Evolutionary conservation across 345 rosid genomes (phyloP), one percentile per base, ranked within the genome.

Genomic region (Eucalyptus camaldulensis): DNA sequence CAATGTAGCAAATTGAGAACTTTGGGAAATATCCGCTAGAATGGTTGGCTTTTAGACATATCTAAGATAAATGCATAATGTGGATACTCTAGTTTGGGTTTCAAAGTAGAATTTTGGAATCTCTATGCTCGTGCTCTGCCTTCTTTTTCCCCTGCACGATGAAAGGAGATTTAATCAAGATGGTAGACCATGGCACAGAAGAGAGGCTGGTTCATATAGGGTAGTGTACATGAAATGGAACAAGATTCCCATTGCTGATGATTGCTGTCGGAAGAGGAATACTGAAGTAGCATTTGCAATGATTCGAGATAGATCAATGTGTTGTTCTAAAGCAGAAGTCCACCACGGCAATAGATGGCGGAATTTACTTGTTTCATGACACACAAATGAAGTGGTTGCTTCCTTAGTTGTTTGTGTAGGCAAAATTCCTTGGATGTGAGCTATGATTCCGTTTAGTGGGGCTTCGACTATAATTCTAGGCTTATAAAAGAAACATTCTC

Each of bases 91-190:
- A 49, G 50, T 49, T 49, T 49, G 50, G 50, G 27, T 58, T 58
- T 9, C 13, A 25, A 58, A 51, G 54, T 51, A 17, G 22, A 51
- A 51, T 51, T 51, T 0, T 51, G 22, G 54, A 0, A 51, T 51
- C 21, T 51, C 8, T 51, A 51, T 51, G 54, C 8, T 51, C 3
- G 0, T 58, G 27, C 24, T 58, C 1, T 25, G 7, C 65, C 27
- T 17, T 51, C n/a, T 51, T 51, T 17, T 12, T 2, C 1, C 16
- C 17, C 16, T 15, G 1, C 17, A 0, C 1, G 0, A 49, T 49
- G 16, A 49, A 49, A 49, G 51, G 51, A 49, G 51, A 49, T 49
- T 49, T 49, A 49, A 49, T 49, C 51, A 49, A 49, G 51, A 49
- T 49, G 17, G 51, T 5, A 13, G 7, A 50, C 17, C 53, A 5